Conservation (phyloP, 305 asterid genomes). For the Fraxinus baroniana region DNA sequence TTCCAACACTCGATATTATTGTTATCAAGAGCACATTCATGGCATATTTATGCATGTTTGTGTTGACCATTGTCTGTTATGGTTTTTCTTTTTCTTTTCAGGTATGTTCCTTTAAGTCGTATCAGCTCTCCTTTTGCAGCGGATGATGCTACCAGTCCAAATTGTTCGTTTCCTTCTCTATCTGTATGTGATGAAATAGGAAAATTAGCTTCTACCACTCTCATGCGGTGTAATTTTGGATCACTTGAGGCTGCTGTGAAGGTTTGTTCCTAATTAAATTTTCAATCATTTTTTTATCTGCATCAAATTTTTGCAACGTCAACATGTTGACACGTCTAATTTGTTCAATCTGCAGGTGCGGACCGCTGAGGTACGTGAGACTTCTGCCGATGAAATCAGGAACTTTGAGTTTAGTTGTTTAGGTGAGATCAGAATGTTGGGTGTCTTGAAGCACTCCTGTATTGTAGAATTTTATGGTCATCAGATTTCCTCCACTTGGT, state of each 20-base stretch:
- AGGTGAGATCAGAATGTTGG: constrained; percentile 83
- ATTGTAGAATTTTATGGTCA: constrained; percentile 81
- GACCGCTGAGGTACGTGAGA: constrained; percentile 53
- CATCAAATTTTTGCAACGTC: background rate
- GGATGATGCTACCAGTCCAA: constrained; percentile 40
- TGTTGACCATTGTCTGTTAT: background rate
- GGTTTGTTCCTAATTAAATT: constrained; percentile 38
- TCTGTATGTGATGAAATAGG: constrained; percentile 55
- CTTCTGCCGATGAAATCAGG: constrained; percentile 61
- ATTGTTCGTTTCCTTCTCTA: constrained; percentile 65
- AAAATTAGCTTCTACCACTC: constrained; percentile 53
- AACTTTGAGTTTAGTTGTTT: constrained; percentile 70
- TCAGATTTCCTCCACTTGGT: constrained; percentile 84
- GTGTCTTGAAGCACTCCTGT: constrained; percentile 72
- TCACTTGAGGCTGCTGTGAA: constrained; percentile 65
- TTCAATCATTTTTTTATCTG: background rate
- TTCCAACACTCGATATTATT: background rate
- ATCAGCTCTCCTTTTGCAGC: constrained; percentile 39
- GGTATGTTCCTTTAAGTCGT: constrained; percentile 84
- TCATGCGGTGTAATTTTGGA: constrained; percentile 71
- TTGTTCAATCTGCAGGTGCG: constrained; percentile 62
- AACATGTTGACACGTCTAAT: constrained; percentile 4
- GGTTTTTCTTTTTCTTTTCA: constrained; percentile 30
- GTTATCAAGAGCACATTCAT: background rate
- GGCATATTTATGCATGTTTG: background rate